Conservation (phyloP, 1,284 basidiomycete genomes). For the Ceratobasidium theobromae region DNA sequence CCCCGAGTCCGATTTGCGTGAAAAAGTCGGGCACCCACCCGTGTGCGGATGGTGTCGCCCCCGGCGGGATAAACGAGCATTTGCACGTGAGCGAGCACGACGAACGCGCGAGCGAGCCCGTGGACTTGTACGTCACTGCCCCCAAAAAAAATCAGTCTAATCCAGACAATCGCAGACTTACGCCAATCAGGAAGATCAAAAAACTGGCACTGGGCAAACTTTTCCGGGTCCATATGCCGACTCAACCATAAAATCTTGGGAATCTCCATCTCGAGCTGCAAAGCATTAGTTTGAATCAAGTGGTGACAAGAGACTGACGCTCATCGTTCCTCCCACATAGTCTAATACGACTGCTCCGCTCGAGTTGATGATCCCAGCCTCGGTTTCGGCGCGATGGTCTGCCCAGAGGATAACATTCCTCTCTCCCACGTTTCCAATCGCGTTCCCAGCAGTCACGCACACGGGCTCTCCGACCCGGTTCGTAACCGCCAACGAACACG, state of each 20-base stretch:
- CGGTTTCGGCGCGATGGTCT: constrained; percentile 90
- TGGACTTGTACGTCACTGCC: constrained; percentile 84
- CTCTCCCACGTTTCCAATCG: constrained; percentile 63
- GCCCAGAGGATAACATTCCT: constrained; percentile 91
- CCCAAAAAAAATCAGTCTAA: constrained; percentile 80
- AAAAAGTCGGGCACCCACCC: constrained; percentile 94
- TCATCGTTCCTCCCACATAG: constrained; percentile 97
- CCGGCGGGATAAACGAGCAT: constrained; percentile 89
- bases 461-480: constrained; percentile 75
- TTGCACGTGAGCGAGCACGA: constrained; percentile 96
- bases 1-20: constrained; percentile 72
- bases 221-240: constrained; percentile 72
- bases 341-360: constrained; percentile 85
- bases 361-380: constrained; percentile 87
- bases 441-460: constrained; percentile 71
- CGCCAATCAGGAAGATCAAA: constrained; percentile 96
- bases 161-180: constrained; percentile 87
- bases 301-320: constrained; percentile 56
- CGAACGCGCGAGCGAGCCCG: constrained; percentile 75
- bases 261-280: constrained; percentile 92
- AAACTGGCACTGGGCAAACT: constrained; percentile 86
- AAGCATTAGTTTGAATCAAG: background rate
- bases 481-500: constrained; percentile 90
- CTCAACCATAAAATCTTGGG: constrained; percentile 98
- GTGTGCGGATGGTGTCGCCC: constrained; percentile 44